Evolutionary conservation across 2,329 filamentous ascomycete species (phyloP), one percentile per base, ranked within the genome.

Genomic region (Hypoxylon sp.): DNA sequence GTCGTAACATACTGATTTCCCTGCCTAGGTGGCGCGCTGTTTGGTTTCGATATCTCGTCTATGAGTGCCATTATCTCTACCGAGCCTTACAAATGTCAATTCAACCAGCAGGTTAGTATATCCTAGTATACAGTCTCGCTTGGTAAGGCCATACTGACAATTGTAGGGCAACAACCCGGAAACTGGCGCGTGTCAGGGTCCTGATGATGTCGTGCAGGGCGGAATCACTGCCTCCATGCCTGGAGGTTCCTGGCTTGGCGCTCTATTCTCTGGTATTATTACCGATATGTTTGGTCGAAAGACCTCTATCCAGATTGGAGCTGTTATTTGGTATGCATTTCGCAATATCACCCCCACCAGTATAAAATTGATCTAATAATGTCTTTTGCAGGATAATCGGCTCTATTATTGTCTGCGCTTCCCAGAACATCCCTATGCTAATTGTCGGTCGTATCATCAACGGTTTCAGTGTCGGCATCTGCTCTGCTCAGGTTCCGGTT

Each of bases 211-310:
- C 61, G 79, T 84, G 0, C 87, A 88, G 76, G 89, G 89, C 68
- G 88, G 88, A 52, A 92, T 93, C 75, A 90, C 88, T 0, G 90
- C 91, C 21, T 82, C 89, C 53, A 93, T 93, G 89, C 88, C 91
- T 21, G 90, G 86, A 58, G 91, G 91, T 35, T 92, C 90, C 0
- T 92, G 89, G 81, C 78, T 90, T 24, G 91, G 89, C 67, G 87
- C 90, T 54, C 79, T 91, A 15, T 59, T 83, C 51, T 90, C 88
- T 50, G 88, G 88, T 47, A 84, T 83, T 73, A 72, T 90, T 13
- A 87, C 88, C 1, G 89, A 91, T 76, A 81, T 73, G 1, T 76
- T 88, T 27, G 81, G 72, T 68, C 84, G 74, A 56, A 86, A 86
- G 75, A 82, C 77, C 5, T 80, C 84, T 10, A 86, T 87, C 74